Base-by-base conservation (phyloP, 345 rosid species). In the Arabidopsis thaliana region DNA sequence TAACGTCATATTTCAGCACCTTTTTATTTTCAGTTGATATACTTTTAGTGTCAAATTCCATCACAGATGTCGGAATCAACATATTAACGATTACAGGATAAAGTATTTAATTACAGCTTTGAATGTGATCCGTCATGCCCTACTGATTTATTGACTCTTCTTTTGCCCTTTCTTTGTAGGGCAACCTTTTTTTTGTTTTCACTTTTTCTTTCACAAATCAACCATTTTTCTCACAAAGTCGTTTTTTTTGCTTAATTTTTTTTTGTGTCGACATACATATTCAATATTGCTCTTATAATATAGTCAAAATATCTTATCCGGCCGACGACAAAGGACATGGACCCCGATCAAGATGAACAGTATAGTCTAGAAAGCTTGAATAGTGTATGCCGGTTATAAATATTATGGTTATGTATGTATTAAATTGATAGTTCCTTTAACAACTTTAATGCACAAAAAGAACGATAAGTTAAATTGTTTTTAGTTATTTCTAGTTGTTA, bases 201-300 rank as follows among this genome's bases (percentile, higher is more conserved):
- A 52, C 69, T 69, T 76, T 76, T 53, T 42, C 16, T 53, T 70
- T 69, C 52, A 69, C 79, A 71, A 69, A 62, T 76, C 42, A 28
- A 69, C 41, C 49, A 44, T 53, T 42, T 36, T 14, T 32, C 25
- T 30, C 30, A 20, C 46, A 24, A 59, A 40, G 20, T 25, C 1
- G 28, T 5, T 14, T 24, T 7, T 38, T 53, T 33, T n/a, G 20
- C 20, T 66, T 40, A 8, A 33, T 34, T 32, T 12, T 16, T 33
- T 23, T 55, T 16, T 48, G 10, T 1, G 2, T 56, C 40, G 40
- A 56, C 23, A 56, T 56, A 32, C 20, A 55, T 13, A 56, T 64
- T 73, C 30, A 16, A 44, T 8, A 25, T 7, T 53, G 65, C 41
- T 74, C 50, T 12, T 46, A 36, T 74, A 46, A 16, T 66, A 16